Base-by-base conservation (phyloP, 805 yeast species). In the Dipodascus albidus region DNA sequence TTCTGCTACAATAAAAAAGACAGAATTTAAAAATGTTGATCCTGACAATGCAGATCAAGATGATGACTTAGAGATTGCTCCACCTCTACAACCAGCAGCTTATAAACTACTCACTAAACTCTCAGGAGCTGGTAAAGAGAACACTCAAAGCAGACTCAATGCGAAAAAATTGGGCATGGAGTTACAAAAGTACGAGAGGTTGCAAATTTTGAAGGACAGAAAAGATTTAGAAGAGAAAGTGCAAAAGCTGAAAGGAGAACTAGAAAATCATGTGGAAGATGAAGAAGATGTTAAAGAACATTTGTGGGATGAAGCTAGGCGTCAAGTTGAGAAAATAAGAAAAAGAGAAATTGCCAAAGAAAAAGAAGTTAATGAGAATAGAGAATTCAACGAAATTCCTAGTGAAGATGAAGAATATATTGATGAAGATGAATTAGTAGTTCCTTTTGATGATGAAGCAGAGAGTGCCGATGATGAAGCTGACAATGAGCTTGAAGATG, bases 1-100 rank as follows among this genome's bases (percentile, higher is more conserved):
- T 23, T 51, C 54, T 15, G 56, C 59, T 3, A 44, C 55, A 4
- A 17, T n/a, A 11, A 38, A 38, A 21, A 47, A 57, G 41, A 54
- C 56, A 17, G 51, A 56, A 2, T 57, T 58, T 44, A 11, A 6
- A 6, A 27, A 27, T 27, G 11, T 6, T 11, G 55, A 53, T 41
- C 52, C 56, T 14, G 53, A 47, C 6, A 22, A 49, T 19, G 52
- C 51, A n/a, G 62, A 58, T 21, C n/a, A n/a, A n/a, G 50, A 51
- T 19, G 59, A 57, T 31, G 63, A 59, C 33, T 50, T 60, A n/a
- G 60, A 59, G 42, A 58, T 60, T 20, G 53, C 58, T 31, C 60
- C 61, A 2, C 53, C 54, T 3, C 55, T 60, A 17, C 23, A 50
- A 15, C 55, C 56, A 19, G 44, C 55, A 20, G 23, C 59, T 14